A percentile compares a stretch with the other conserved stretches of the same genome.
phyloP scores from a whole-genome alignment of 768 basidiomycete species.

The Boletus rex-veris region DNA sequence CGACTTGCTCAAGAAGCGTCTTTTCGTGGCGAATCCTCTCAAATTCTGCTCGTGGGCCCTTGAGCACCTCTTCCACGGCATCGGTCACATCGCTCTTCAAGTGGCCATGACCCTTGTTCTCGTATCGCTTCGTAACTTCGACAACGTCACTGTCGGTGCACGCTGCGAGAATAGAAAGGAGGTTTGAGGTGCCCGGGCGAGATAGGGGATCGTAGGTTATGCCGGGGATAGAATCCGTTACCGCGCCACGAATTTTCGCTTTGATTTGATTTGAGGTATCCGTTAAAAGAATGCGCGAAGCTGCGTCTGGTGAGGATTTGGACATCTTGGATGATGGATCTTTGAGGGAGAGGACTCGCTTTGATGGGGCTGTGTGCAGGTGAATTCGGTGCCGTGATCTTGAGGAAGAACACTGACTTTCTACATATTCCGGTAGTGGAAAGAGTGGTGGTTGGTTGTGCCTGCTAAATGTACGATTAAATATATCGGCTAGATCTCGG shows the following conservation, averaged over 20 bases:
- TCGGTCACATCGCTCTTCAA: slow-evolving; percentile 76
- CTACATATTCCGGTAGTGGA: no score
- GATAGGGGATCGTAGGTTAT: slow-evolving; percentile 76
- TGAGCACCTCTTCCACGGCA: slow-evolving; percentile 66
- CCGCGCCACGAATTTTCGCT: slow-evolving; percentile 72
- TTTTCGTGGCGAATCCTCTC: no score
- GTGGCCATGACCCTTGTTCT: slow-evolving; percentile 53
- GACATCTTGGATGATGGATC: slow-evolving; percentile 93
- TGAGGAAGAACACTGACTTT: no score
- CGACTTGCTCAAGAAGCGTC: slow-evolving; percentile 41
- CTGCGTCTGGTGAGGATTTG: slow-evolving; percentile 76
- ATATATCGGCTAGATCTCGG: slow-evolving; percentile 77
- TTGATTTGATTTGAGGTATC: slow-evolving; percentile 61
- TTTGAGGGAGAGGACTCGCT: slow-evolving; percentile 80
- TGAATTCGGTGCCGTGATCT: no score
- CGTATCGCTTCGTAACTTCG: slow-evolving; percentile 49
- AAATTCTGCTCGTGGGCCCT: slow-evolving; percentile 39
- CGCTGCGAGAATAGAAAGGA: slow-evolving; percentile 59
- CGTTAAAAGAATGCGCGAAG: slow-evolving; percentile 84
- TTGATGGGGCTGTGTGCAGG: slow-evolving; percentile 15
- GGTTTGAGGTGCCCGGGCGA: slow-evolving; percentile 63
- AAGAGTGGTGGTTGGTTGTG: slow-evolving; percentile 42
- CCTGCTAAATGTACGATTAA: slow-evolving; percentile 66
- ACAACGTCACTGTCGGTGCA: slow-evolving; percentile 51
- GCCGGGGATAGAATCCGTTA: slow-evolving; percentile 76